phyloP scores from a whole-genome alignment of 2,329 filamentous ascomycete species.

The Xylariaceae sp. region DNA sequence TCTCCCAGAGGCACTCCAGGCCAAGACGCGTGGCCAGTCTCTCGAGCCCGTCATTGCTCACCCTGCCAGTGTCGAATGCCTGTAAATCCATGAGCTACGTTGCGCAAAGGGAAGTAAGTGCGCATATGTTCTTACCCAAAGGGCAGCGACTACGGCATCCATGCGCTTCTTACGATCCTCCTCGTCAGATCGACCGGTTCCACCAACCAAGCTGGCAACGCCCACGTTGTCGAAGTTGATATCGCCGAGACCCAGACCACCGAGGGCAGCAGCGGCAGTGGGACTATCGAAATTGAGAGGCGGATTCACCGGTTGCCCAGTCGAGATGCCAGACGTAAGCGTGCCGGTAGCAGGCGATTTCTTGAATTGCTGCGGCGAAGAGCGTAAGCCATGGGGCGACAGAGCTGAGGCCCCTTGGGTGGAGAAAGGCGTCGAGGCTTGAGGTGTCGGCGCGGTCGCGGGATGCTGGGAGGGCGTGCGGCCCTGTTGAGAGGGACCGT shows the following conservation, averaged over 20 bases:
- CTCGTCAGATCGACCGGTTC: constrained; percentile 41
- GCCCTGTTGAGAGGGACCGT: constrained; percentile 46
- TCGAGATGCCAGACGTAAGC: constrained; percentile 41
- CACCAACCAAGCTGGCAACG: constrained; percentile 42
- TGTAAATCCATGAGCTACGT: constrained; percentile 20
- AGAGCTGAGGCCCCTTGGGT: constrained; percentile 50
- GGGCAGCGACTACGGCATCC: constrained; percentile 45
- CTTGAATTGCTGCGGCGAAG: constrained; percentile 60
- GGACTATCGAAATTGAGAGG: constrained; percentile 60
- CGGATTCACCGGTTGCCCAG: constrained; percentile 41
- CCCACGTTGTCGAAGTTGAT: constrained; percentile 49
- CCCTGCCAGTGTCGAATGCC: constrained; percentile 48
- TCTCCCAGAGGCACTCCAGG: constrained; percentile 59
- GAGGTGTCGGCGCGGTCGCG: constrained; percentile 53
- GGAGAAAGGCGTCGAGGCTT: constrained; percentile 63
- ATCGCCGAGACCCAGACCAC: constrained; percentile 51
- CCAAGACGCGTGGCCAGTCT: constrained; percentile 62
- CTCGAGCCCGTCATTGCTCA: constrained; percentile 71
- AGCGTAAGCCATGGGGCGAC: constrained; percentile 51
- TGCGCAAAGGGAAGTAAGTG: constrained; percentile 30
- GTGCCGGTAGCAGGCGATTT: constrained; percentile 52
- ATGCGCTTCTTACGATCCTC: constrained; percentile 53
- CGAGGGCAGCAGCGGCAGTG: constrained; percentile 57
- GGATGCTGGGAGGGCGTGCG: constrained; percentile 45
- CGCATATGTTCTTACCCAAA: constrained; percentile 44